Base-by-base conservation (phyloP, 139 green algal genomes). In the Chlamydomonas sp. region DNA sequence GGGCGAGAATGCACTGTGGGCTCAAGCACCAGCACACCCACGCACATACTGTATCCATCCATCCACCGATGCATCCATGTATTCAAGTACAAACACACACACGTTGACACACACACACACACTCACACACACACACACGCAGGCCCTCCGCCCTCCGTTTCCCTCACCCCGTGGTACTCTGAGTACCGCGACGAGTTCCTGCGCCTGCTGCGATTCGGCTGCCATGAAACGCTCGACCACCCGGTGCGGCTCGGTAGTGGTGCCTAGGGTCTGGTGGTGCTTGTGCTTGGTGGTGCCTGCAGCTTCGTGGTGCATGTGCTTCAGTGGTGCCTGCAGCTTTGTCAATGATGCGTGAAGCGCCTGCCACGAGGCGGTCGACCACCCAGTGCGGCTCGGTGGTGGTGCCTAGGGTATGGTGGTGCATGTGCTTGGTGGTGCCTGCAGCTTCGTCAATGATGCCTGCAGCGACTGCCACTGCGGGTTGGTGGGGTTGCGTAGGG, bases 181-280 rank as follows among this genome's bases (percentile, higher is more conserved):
- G 70, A 57, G 3, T 97, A 97, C 65, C 73, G 70, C 31, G 57
- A 69, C 0, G 89, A 96, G 78, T 90, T 92, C 58, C 38, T 90
- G 48, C 83, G 90, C 2, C 74, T 88, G 64, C 72, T 96, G 47
- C 26, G 57, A 13, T 97, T 97, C 65, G 79, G 81, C 3, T 89
- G 94, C 49, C 90, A 95, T 58, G 91, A 97, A 58, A 78, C 77
- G 0, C 69, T 93, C 29, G 92, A 97, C 73, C 82, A 96, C 69
- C 92, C 92, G 0, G 82, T 96, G 26, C n/a, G n/a, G n/a, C 87
- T 81, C 66, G 72, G 77, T 83, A 60, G n/a, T 37, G n/a, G n/a
- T n/a, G n/a, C n/a, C n/a, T n/a, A n/a, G n/a, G n/a, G n/a, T n/a
- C n/a, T n/a, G n/a, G n/a, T n/a, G n/a, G n/a, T n/a, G n/a, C n/a